A percentile compares a stretch with the other conserved stretches of the same genome.
Conservation (phyloP, 148 eudicot genomes). For the Amaranthus palmeri region DNA sequence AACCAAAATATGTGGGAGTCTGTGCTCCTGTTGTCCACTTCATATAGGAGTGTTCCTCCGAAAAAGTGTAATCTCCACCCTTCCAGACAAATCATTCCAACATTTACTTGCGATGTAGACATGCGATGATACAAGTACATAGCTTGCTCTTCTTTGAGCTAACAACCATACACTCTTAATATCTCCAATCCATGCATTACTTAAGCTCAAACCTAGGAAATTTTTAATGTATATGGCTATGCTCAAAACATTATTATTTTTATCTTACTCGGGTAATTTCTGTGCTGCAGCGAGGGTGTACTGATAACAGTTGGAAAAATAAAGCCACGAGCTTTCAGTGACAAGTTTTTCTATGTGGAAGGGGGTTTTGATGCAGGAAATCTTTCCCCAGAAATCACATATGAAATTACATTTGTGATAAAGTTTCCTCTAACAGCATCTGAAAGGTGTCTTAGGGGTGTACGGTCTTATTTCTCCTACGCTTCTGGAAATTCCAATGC, state of each 20-base stretch:
- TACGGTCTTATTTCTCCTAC: too few relatives aligned
- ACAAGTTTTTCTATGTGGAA: conserved; percentile 41
- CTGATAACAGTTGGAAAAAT: conserved; percentile 36
- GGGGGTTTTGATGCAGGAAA: conserved; percentile 35
- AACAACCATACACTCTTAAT: too few relatives aligned
- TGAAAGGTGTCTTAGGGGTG: conserved; percentile 29
- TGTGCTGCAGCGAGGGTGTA: background rate
- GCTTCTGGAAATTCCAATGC: background rate
- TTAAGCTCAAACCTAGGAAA: background rate
- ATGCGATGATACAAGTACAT: too few relatives aligned
- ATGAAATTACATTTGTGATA: conserved; percentile 41
- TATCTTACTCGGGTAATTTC: background rate
- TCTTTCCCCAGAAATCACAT: conserved; percentile 35
- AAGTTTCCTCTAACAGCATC: conserved; percentile 43
- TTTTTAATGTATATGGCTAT: background rate
- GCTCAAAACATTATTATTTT: too few relatives aligned
- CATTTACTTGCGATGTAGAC: too few relatives aligned
- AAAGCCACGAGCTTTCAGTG: background rate
- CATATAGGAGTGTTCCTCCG: too few relatives aligned
- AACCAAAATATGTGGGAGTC: too few relatives aligned
- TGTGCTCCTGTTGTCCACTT: too few relatives aligned
- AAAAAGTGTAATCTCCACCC: too few relatives aligned
- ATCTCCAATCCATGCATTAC: background rate
- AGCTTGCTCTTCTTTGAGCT: too few relatives aligned
- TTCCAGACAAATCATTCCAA: too few relatives aligned